These are phyloP conservation scores for Tillandsia fasciculata DNA, from an alignment of 176 grass and related monocot genomes.

Conservation along the genomic window DNA sequence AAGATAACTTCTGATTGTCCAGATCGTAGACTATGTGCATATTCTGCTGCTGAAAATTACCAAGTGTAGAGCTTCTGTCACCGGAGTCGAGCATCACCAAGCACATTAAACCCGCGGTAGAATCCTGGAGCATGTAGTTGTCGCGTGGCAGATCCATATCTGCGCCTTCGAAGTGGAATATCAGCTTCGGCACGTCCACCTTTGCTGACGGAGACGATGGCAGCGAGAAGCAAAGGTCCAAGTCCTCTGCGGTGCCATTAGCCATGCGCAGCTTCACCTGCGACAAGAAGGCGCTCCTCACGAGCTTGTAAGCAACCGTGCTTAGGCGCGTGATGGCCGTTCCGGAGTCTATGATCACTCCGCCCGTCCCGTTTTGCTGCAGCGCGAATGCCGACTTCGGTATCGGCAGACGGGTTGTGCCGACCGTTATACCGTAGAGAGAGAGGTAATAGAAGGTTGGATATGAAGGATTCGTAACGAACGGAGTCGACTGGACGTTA, in stretches of 20 bases:
- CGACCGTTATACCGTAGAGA: conserved; percentile 31
- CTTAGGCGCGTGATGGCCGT: conserved; percentile 24
- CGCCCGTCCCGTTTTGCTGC: neutral
- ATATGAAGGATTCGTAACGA: neutral
- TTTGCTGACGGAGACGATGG: neutral
- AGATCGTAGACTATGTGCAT: neutral
- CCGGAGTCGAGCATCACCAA: neutral
- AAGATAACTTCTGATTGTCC: neutral
- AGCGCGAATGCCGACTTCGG: neutral
- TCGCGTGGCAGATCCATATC: neutral
- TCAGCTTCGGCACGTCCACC: neutral
- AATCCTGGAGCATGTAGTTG: neutral
- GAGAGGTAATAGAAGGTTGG: conserved; percentile 32
- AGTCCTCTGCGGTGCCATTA: neutral
- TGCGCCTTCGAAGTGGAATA: neutral
- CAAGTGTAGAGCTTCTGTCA: neutral
- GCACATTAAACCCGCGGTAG: neutral
- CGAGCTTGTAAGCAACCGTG: conserved; percentile 14
- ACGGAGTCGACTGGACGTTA: conserved; percentile 12
- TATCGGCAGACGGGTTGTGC: neutral
- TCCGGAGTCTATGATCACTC: neutral
- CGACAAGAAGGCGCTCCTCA: conserved; percentile 20
- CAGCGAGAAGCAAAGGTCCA: neutral
- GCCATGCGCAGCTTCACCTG: conserved; percentile 23
- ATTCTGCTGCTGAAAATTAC: conserved; percentile 2